Evolutionary conservation across 83 land plant genomes (phyloP).

Genomic region (Picea mariana): DNA sequence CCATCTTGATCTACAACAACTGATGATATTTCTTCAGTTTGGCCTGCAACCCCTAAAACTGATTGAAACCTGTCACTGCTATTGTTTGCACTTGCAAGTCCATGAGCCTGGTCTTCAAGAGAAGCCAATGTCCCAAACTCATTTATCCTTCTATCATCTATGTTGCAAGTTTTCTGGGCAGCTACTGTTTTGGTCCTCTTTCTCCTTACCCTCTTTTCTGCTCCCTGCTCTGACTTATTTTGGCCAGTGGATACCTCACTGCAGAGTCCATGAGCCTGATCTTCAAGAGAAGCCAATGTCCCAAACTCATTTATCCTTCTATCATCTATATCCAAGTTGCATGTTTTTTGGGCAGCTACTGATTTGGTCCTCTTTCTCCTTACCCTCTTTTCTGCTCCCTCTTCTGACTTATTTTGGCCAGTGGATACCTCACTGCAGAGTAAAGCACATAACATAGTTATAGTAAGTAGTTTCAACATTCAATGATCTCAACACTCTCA

Average conservation of each 20-base stretch:
- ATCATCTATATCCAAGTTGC: neutral
- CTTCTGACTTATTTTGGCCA: neutral
- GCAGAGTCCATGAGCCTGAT: neutral
- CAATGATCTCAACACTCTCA: neutral
- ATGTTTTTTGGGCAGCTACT: neutral
- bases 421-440: neutral
- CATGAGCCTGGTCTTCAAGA: neutral
- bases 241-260: neutral
- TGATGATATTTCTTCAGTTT: slow-evolving; percentile 10
- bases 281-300: neutral
- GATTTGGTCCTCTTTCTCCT: neutral
- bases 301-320: neutral
- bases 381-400: neutral
- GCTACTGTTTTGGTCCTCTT: neutral
- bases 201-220: neutral
- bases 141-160: neutral
- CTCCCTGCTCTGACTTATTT: neutral
- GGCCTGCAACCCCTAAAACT: slow-evolving; percentile 1
- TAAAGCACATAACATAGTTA: neutral
- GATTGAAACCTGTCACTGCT: neutral
- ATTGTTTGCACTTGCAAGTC: neutral
- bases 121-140: neutral
- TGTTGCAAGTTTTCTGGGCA: neutral
- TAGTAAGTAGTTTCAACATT: neutral
- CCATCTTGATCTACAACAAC: slow-evolving; percentile 11